Evolutionary conservation across 164 flowering plant genomes (phyloP), one percentile per base, ranked within the genome.

Genomic region (Annona cherimola): DNA sequence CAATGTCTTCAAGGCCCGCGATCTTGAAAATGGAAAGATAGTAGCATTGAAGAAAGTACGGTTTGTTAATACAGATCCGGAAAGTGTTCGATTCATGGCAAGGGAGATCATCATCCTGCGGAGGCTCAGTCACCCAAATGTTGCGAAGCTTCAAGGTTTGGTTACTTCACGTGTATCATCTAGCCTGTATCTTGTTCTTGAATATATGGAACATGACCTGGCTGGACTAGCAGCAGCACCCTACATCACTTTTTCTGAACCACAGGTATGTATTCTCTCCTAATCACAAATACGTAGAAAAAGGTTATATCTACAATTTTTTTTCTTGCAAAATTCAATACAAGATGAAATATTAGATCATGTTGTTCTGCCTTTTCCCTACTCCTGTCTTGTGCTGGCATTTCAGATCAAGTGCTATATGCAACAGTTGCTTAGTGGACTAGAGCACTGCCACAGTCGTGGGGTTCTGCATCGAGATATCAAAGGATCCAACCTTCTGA

Each of bases 151-250:
- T 57, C 90, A 90, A 79, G 90, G 95, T 66, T 70, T 90, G 55
- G 83, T 90, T 67, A 86, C 92, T 20, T 92, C 97, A 14, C 84
- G 85, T 76, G 79, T 83, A 65, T 90, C 95, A 26, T 82, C 88
- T 72, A 90, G 87, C 78, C 75, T 92, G 68, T 89, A 90, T 75
- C 95, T 92, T 82, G 81, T 89, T 44, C 88, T 92, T 78, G 91
- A 92, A 70, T 90, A 92, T 71, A 92, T 92, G 97, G 95, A 92
- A 65, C 97, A 92, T 80, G 97, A 92, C 78, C 93, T 92, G 73
- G 83, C 92, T 61, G 97, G 97, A 62, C 92, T 92, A 76, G 86
- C 84, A 16, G 89, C 90, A 59, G 71, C 82, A 42, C 86, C 90
- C 11, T 79, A 75, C 62, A 69, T 86, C 72, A 90, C 85, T 76